A percentile compares a stretch with the other conserved stretches of the same genome.
Evolutionary conservation across 2,329 filamentous ascomycete species (phyloP).

Genomic region (Aureobasidium musti): DNA sequence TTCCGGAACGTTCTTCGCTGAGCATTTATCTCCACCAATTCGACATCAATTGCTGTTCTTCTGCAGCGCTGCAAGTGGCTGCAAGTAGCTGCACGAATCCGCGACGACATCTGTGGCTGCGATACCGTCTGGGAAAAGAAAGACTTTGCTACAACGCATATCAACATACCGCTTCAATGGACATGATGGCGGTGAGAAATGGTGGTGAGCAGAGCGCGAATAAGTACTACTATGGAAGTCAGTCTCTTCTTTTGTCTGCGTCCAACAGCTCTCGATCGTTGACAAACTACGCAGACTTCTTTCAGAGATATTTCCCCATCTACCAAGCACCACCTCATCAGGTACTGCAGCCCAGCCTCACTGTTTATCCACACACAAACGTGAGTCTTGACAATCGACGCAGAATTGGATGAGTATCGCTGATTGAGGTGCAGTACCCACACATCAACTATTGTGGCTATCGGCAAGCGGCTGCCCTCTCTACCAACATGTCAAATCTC

Average conservation of each 20-base stretch:
- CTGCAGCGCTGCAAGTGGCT: slow-evolving; percentile 18
- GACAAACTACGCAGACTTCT: slow-evolving; percentile 19
- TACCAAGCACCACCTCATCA: neutral
- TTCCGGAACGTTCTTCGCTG: slow-evolving; percentile 5
- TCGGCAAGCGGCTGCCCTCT: neutral
- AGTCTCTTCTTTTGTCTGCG: neutral
- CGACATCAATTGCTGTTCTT: neutral
- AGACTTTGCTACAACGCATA: slow-evolving; percentile 28
- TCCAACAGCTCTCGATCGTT: slow-evolving; percentile 4
- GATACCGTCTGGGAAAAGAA: slow-evolving; percentile 21
- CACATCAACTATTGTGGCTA: neutral
- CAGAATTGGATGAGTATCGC: neutral
- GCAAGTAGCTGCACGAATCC: slow-evolving; percentile 25
- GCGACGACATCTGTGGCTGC: slow-evolving; percentile 20
- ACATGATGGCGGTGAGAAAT: slow-evolving; percentile 24
- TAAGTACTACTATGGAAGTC: slow-evolving; percentile 25
- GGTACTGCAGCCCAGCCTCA: neutral
- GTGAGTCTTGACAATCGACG: slow-evolving; percentile 13
- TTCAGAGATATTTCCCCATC: neutral
- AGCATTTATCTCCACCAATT: neutral
- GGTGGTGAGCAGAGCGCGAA: slow-evolving; percentile 14
- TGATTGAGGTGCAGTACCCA: slow-evolving; percentile 10
- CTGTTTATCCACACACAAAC: slow-evolving; percentile 15
- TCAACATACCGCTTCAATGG: slow-evolving; percentile 27
- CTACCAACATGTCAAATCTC: slow-evolving; percentile 13